Percentiles rank a stretch among this genome's conserved stretches.
These are phyloP conservation scores for Zymoseptoria crescenta DNA, from an alignment of 2,329 filamentous ascomycete species.

Conservation along the genomic window DNA sequence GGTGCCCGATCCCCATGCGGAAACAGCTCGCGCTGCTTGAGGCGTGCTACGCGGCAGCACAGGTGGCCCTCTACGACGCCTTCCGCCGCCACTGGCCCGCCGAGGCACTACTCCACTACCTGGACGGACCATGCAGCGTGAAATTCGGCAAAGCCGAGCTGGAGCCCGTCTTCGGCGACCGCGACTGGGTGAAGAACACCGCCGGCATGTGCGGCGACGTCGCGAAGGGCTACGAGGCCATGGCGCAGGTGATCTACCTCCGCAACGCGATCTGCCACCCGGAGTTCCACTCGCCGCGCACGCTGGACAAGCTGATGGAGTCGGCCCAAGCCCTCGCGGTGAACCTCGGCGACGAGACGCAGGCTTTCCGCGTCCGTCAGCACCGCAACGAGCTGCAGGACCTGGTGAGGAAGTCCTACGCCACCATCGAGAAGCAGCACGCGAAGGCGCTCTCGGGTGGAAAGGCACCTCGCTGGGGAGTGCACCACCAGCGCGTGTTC, in stretches of 20 bases:
- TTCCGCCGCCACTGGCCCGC: constrained; percentile 1
- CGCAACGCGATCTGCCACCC: constrained; percentile 2
- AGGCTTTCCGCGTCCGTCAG: background rate
- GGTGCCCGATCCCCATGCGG: background rate
- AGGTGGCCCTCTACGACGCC: constrained; percentile 1
- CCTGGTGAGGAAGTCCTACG: background rate
- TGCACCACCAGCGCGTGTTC: background rate
- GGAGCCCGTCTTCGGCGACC: background rate
- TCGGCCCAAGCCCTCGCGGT: background rate
- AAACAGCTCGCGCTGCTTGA: background rate
- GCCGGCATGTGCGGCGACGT: background rate
- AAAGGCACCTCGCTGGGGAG: background rate
- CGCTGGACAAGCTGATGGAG: background rate
- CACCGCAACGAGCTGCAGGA: constrained; percentile 1
- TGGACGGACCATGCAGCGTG: background rate
- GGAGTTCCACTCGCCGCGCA: background rate
- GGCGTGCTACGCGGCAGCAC: background rate
- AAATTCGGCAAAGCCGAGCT: background rate
- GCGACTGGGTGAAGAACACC: background rate
- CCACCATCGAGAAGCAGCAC: background rate
- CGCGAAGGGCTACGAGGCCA: background rate
- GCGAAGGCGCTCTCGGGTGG: background rate
- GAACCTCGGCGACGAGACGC: background rate
- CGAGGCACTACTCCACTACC: background rate
- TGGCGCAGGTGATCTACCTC: background rate